These are phyloP conservation scores for Fusarium goolgardi DNA, from an alignment of 2,329 filamentous ascomycete species.

Conservation along the genomic window DNA sequence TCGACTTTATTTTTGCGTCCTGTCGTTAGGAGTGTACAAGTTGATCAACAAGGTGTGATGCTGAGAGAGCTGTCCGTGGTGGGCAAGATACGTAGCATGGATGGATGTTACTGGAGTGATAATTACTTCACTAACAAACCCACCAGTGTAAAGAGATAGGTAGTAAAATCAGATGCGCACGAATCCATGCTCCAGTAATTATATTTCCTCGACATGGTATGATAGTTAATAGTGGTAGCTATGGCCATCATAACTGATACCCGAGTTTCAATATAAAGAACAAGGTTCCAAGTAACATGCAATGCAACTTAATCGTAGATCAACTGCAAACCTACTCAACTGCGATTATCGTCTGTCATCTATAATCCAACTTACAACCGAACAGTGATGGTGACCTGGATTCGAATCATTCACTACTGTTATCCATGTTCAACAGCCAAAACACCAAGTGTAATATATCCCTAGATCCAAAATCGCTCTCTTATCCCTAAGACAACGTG, in stretches of 20 bases:
- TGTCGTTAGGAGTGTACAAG: too few relatives aligned
- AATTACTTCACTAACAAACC: too few relatives aligned
- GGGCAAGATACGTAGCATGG: background rate
- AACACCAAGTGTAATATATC: background rate
- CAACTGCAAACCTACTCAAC: background rate
- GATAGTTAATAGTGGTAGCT: background rate
- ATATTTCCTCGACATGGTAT: background rate
- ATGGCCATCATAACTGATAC: background rate
- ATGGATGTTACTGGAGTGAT: too few relatives aligned
- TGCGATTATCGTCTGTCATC: background rate
- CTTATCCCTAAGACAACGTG: constrained; percentile 9
- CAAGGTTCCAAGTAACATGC: background rate
- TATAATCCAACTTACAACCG: background rate
- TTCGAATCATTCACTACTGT: background rate
- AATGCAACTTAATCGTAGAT: background rate
- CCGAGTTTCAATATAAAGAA: background rate
- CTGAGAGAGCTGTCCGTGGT: background rate
- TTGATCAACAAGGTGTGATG: background rate
- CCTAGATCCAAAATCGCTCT: accelerated
- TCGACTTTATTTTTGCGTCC: background rate
- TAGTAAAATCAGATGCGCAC: background rate
- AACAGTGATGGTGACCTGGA: background rate
- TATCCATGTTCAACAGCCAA: background rate
- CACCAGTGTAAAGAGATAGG: background rate
- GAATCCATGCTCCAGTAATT: background rate